Percentiles rank a stretch among this genome's conserved stretches.
Evolutionary conservation across 345 rosid genomes (phyloP).

Genomic region (Rhodamnia argentea): DNA sequence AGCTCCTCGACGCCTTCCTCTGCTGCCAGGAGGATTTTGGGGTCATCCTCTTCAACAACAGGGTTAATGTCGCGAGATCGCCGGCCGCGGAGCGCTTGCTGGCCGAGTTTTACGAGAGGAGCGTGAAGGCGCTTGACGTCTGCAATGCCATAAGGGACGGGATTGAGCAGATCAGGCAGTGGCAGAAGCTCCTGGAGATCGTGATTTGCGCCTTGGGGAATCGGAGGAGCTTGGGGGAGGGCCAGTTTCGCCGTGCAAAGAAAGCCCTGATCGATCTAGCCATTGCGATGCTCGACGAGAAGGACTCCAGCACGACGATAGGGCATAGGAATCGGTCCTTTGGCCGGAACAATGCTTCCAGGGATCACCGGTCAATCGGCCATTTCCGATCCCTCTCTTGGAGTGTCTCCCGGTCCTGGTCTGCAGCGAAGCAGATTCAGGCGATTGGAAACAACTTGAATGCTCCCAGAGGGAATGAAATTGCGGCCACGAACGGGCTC

Average conservation of each 20-base stretch:
- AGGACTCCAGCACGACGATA: constrained; percentile 34
- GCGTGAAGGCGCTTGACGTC: constrained; percentile 75
- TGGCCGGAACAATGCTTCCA: constrained; percentile 36
- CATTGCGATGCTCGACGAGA: constrained; percentile 79
- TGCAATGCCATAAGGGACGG: constrained; percentile 88
- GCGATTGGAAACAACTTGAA: constrained; percentile 62
- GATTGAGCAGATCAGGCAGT: constrained; percentile 59
- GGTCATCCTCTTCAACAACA: constrained; percentile 10
- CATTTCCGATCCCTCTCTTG: constrained; percentile 85
- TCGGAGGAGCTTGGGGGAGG: constrained; percentile 54
- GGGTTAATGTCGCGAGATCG: constrained; percentile 2
- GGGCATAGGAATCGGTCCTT: constrained; percentile 84
- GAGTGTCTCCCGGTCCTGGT: constrained; percentile 98
- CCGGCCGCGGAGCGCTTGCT: constrained; percentile 39
- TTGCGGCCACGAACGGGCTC: constrained; percentile 43
- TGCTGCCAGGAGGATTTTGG: constrained; percentile 31
- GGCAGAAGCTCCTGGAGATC: constrained; percentile 67
- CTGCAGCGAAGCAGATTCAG: constrained; percentile 83
- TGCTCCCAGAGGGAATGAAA: constrained; percentile 49
- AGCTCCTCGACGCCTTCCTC: constrained; percentile 30
- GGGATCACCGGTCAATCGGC: constrained; percentile 33
- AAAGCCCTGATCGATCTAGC: constrained; percentile 80
- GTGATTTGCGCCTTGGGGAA: constrained; percentile 35
- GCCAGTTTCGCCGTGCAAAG: constrained; percentile 80
- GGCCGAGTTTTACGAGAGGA: constrained; percentile 52